Conservation (phyloP, 2,329 filamentous ascomycete genomes). For the Colletotrichum falcatum region DNA sequence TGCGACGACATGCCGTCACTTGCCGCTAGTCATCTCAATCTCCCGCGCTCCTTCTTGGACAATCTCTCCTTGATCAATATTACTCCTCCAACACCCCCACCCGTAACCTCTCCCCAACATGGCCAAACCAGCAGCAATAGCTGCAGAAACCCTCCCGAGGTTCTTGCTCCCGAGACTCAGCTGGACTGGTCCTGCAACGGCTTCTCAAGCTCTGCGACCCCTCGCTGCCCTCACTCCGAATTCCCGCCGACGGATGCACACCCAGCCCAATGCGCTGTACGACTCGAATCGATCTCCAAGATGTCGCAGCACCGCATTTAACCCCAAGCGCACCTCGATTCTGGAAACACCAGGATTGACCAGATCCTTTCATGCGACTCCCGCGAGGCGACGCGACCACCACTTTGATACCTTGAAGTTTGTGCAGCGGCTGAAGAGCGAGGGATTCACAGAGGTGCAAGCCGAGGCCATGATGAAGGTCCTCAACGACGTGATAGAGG, state of each 20-base stretch:
- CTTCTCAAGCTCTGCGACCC: conserved; percentile 46
- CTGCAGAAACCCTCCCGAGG: conserved; percentile 59
- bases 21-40: conserved; percentile 18
- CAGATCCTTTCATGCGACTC: conserved; percentile 76
- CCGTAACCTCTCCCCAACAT: conserved; percentile 41
- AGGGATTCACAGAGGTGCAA: conserved; percentile 96
- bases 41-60: conserved; percentile 10
- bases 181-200: conserved; percentile 56
- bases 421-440: conserved; percentile 87
- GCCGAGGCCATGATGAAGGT: conserved; percentile 99
- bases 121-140: conserved; percentile 45
- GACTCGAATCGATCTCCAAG: conserved; percentile 40
- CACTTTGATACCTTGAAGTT: conserved; percentile 99
- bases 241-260: conserved; percentile 40
- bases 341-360: conserved; percentile 49
- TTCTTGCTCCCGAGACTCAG: conserved; percentile 69
- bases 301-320: conserved; percentile 25
- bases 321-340: conserved; percentile 41
- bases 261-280: conserved; percentile 45
- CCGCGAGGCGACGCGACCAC: conserved; percentile 76
- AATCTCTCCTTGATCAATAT: conserved; percentile 2
- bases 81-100: conserved; percentile 6
- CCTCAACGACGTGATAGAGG: conserved; percentile 95
- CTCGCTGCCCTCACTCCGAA: conserved; percentile 45
- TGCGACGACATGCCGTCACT: conserved; percentile 39